These are phyloP conservation scores for Hortaea werneckii DNA, from an alignment of 2,329 filamentous ascomycete species.

Conservation along the genomic window DNA sequence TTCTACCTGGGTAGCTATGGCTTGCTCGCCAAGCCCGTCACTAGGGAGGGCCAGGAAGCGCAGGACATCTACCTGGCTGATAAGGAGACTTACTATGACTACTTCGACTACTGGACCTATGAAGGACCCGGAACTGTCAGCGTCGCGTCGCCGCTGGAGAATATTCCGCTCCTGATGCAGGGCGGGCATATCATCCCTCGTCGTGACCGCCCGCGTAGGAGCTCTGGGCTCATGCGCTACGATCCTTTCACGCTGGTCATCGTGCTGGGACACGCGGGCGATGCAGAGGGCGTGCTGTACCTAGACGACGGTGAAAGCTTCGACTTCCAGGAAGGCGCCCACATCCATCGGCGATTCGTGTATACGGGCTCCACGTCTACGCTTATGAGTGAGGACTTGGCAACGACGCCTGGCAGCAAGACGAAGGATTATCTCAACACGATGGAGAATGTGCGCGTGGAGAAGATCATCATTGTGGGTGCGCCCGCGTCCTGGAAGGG, in stretches of 20 bases:
- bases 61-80: slow-evolving; percentile 82
- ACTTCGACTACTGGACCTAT: slow-evolving; percentile 76
- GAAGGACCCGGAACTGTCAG: slow-evolving; percentile 63
- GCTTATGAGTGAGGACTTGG: slow-evolving; percentile 61
- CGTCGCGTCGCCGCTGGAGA: slow-evolving; percentile 69
- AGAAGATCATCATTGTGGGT: slow-evolving; percentile 76
- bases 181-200: slow-evolving; percentile 87
- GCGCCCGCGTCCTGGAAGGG: slow-evolving; percentile 62
- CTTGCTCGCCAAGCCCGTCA: slow-evolving; percentile 84
- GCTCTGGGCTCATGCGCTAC: slow-evolving; percentile 78
- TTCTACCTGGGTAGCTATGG: slow-evolving; percentile 84
- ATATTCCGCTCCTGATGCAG: slow-evolving; percentile 82
- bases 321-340: slow-evolving; percentile 75
- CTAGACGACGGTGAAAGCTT: slow-evolving; percentile 90
- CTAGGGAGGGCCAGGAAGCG: slow-evolving; percentile 61
- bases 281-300: slow-evolving; percentile 75
- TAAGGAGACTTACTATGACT: slow-evolving; percentile 85
- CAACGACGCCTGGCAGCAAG: slow-evolving; percentile 43
- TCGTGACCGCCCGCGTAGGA: slow-evolving; percentile 77
- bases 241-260: slow-evolving; percentile 92
- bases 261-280: slow-evolving; percentile 54
- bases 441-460: slow-evolving; percentile 68
- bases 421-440: slow-evolving; percentile 65
- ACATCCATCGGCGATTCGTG: slow-evolving; percentile 73
- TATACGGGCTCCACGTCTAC: slow-evolving; percentile 47